Percentiles rank a stretch among this genome's conserved stretches.
Evolutionary conservation across 805 yeast species (phyloP).

Genomic region (Pichia kluyveri): DNA sequence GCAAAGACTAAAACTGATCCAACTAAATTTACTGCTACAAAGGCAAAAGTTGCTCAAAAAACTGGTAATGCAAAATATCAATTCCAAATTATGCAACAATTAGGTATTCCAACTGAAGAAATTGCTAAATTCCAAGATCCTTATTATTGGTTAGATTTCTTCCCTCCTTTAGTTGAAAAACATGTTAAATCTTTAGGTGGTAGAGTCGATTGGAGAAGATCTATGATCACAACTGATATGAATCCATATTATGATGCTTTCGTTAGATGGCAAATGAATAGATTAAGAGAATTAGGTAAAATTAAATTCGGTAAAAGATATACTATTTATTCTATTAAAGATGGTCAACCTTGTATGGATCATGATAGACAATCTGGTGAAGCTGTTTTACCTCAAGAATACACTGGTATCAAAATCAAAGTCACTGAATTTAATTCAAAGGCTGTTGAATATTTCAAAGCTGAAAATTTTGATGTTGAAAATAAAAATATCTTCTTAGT

Average conservation of each 20-base stretch:
- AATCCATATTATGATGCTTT: conserved; percentile 94
- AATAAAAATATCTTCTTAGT: conserved; percentile 70
- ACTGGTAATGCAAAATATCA: conserved; percentile 92
- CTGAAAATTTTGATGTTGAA: conserved; percentile 35
- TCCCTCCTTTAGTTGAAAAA: conserved; percentile 81
- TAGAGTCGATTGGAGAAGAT: conserved; percentile 97
- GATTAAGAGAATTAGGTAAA: conserved; percentile 75
- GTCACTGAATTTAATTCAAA: conserved; percentile 49
- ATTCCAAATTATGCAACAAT: conserved; percentile 91
- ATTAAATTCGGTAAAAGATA: conserved; percentile 97
- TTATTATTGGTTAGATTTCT: conserved; percentile 79
- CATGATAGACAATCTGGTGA: conserved; percentile 97
- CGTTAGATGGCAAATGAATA: conserved; percentile 92
- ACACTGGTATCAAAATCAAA: conserved; percentile 83
- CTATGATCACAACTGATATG: conserved; percentile 88
- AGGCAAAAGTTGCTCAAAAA: conserved; percentile 90
- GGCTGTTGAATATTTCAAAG: conserved; percentile 46
- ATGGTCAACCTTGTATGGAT: conserved; percentile 99
- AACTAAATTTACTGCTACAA: conserved; percentile 86
- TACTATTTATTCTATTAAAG: conserved; percentile 94
- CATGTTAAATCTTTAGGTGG: conserved; percentile 83
- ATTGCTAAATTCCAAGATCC: conserved; percentile 86
- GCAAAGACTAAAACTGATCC: conserved; percentile 44
- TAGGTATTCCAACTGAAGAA: conserved; percentile 80
- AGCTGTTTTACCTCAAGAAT: conserved; percentile 95